Base-by-base conservation (phyloP, 305 asterid genomes). In the Fraxinus ornus region DNA sequence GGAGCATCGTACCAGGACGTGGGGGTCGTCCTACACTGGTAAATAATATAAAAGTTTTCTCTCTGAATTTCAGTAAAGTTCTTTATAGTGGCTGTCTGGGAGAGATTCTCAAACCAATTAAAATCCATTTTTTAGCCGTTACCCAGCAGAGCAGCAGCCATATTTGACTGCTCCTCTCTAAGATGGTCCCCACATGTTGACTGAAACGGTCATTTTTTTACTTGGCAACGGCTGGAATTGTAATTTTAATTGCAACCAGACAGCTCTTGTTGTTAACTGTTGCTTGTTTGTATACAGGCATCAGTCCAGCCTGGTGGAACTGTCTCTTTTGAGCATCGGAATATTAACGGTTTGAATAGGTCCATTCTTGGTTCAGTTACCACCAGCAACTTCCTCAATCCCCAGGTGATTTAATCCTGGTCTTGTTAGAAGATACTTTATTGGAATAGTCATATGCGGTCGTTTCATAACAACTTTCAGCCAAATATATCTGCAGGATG, bases 231-330 rank as follows among this genome's bases (percentile, higher is more conserved):
- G 30, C 2, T 26, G 30, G 30, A 26, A 26, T 26, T 26, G 30
- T 26, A 26, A 26, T 1, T 26, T 26, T 26, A 26, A 26, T 26
- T 26, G 30, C 30, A 26, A 26, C 30, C 30, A 26, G 30, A 26
- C 30, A 26, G 30, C 30, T 26, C 30, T 26, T 26, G 30, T 26
- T 83, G 81, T 79, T 80, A 78, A 85, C 24, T 82, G 80, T 64
- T 71, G 64, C 78, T 85, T 83, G 32, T 80, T 76, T 78, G 85
- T 93, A 83, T 72, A 71, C 90, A 97, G 98, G 98, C 98, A 87
- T 94, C 99, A 70, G 85, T 97, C 82, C 99, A 95, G 88, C 99
- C 99, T 26, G 98, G 99, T 84, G 99, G 99, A 84, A 93, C 98
- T 74, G 97, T 97, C 84, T 94, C 99, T 71, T 97, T 95, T 82